phyloP scores from a whole-genome alignment of 768 basidiomycete genomes.

The Suillus alpinus region DNA sequence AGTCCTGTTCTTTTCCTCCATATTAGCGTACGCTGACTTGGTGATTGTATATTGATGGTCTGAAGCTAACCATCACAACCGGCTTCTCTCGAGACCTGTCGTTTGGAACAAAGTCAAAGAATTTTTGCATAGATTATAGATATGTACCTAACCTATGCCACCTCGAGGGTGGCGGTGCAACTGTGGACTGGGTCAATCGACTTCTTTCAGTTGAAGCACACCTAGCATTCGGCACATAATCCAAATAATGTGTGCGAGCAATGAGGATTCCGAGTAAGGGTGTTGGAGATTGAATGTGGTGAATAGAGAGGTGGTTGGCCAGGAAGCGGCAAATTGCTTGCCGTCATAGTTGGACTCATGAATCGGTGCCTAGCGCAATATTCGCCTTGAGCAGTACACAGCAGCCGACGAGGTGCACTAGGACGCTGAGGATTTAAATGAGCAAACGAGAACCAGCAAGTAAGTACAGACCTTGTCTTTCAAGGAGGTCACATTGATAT shows the following conservation, averaged over 20 bases:
- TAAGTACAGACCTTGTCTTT: neutral
- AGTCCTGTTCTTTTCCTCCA: neutral
- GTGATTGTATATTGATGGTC: neutral
- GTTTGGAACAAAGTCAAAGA: neutral
- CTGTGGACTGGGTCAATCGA: neutral
- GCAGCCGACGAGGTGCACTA: neutral
- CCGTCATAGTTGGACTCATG: neutral
- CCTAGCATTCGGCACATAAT: neutral
- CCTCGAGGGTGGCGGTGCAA: neutral
- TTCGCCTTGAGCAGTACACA: neutral
- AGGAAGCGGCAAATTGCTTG: neutral
- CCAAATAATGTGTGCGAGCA: neutral
- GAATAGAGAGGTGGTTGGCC: neutral
- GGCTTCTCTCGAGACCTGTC: neutral
- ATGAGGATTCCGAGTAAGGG: neutral
- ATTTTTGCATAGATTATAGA: neutral
- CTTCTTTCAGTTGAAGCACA: neutral
- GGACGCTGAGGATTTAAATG: neutral
- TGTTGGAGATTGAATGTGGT: neutral
- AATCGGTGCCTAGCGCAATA: too few species aligned
- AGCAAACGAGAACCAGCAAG: neutral
- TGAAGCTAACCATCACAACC: too few species aligned
- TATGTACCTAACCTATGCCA: neutral
- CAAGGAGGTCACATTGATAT: neutral
- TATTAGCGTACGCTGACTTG: neutral